Evolutionary conservation across 208 protist genomes (phyloP), one percentile per base, ranked within the genome.

Genomic region (Plasmodiophora brassicae): DNA sequence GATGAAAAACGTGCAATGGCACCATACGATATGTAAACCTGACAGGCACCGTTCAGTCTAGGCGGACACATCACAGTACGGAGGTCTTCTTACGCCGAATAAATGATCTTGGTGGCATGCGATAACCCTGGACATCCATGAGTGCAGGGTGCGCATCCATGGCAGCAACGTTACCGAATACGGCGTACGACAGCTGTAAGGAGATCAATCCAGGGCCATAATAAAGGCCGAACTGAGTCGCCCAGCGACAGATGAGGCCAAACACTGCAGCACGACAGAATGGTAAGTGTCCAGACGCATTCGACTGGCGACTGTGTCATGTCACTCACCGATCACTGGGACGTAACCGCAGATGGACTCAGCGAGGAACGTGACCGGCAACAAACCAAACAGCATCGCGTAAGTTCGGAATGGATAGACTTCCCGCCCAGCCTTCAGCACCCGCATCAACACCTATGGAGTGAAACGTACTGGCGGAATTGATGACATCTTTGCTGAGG

Each of bases 51-150:
- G 41, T 38, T 36, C 5, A 44, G 32, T 32, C 32, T 14, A 38
- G 14, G 5, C 32, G 20, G 5, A 32, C 41, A 8, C 5, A 14
- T n/a, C n/a, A 5, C 5, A 32, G 41, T 5, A 32, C 32, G 41
- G 10, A 36, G 32, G 14, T 28, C 20, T 78, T 38, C 65, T 44
- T 78, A 78, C 65, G 65, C 65, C n/a, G 65, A 78, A 78, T 78
- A 78, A 78, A 78, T 78, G 41, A 32, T 32, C n/a, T 78, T 78
- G 14, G 65, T 78, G n/a, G 65, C 5, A 78, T 78, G 65, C n/a
- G 65, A 78, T 32, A 78, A 78, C 32, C 65, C 50, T 57, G 20
- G 50, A 57, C 25, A 25, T 28, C 25, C 14, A 57, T 57, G 50
- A 25, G 25, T 28, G 14, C 14, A 28, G 50, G 25, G 14, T 57